Base-by-base conservation (phyloP, 106 monocot species). In the Acanthochlamys bracteata region DNA sequence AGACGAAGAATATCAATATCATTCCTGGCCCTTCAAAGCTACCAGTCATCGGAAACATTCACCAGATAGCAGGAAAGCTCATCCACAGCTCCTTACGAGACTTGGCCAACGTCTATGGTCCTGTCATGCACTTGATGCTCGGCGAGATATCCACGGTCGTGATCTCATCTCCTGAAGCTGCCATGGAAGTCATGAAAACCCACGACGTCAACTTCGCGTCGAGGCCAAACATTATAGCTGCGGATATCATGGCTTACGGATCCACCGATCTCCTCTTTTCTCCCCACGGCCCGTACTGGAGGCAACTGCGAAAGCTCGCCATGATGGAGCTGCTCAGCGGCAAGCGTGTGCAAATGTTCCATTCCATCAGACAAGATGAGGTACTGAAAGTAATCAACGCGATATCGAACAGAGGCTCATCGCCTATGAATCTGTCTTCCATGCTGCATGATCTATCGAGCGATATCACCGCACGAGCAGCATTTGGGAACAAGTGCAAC, bases 331-430 rank as follows among this genome's bases (percentile, higher is more conserved):
- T 72, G n/a, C 41, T 72, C 10, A 55, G 63, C 63, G 15, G 23
- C 61, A 72, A 55, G 42, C 61, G 71, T 41, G 61, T 72, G 40
- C 71, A 52, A 0, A 49, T 63, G 2, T 72, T 72, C 63, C 17
- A 27, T 6, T 20, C 53, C 0, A 41, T 64, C 23, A 41, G 71
- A 10, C 61, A 72, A 53, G 51, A 72, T 26, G 71, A 72, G 64
- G 39, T 24, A 0, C 20, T 24, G 11, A 51, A 63, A 7, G 46
- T 72, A 2, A 22, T 63, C n/a, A 26, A 33, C 7, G 0, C 42
- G 21, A 53, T 72, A 43, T 47, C 41, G 10, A 33, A 61, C 39
- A 14, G 13, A 14, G n/a, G 7, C 25, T 2, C 6, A 7, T 14
- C 63, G 10, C 39, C 24, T 10, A 20, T 72, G 12, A 39, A 72